Conservation (phyloP, 2,329 filamentous ascomycete species). For the Ophiostoma perfectum region DNA sequence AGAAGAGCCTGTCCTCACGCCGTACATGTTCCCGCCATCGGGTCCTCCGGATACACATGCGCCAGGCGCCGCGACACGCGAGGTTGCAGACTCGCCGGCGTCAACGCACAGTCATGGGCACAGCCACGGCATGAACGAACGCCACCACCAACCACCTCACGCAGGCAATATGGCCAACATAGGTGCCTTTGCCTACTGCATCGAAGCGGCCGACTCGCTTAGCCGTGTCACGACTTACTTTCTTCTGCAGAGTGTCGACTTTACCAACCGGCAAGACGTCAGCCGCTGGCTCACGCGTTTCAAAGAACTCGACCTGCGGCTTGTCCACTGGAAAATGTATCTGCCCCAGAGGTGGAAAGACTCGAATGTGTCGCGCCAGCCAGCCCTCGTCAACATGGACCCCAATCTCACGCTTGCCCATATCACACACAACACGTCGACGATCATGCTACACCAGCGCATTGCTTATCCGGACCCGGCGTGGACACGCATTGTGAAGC, state of each 20-base stretch:
- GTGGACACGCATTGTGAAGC: conserved; percentile 32
- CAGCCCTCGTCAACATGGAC: conserved; percentile 37
- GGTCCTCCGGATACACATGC: not conserved
- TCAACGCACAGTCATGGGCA: conserved; percentile 2
- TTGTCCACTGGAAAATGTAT: conserved; percentile 33
- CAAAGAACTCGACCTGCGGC: conserved; percentile 37
- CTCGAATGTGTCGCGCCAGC: conserved; percentile 34
- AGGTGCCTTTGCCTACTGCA: conserved; percentile 37
- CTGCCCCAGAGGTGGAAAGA: conserved; percentile 28
- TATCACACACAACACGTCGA: conserved; percentile 46
- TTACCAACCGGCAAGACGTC: conserved; percentile 32
- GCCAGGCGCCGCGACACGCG: not conserved
- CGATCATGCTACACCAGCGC: conserved; percentile 45
- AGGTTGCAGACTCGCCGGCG: conserved; percentile 13
- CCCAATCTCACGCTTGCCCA: conserved; percentile 47
- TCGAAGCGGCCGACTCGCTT: conserved; percentile 37
- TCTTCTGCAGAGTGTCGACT: conserved; percentile 35
- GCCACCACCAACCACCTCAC: not conserved
- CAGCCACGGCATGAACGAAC: not conserved
- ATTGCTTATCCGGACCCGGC: conserved; percentile 40
- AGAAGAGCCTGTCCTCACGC: conserved; percentile 32
- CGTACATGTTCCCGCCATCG: conserved; percentile 30
- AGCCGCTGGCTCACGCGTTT: conserved; percentile 38
- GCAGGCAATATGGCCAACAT: conserved; percentile 24
- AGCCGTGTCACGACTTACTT: conserved; percentile 36